Evolutionary conservation across 2,329 filamentous ascomycete species (phyloP).

Genomic region (Penicillium sp.): DNA sequence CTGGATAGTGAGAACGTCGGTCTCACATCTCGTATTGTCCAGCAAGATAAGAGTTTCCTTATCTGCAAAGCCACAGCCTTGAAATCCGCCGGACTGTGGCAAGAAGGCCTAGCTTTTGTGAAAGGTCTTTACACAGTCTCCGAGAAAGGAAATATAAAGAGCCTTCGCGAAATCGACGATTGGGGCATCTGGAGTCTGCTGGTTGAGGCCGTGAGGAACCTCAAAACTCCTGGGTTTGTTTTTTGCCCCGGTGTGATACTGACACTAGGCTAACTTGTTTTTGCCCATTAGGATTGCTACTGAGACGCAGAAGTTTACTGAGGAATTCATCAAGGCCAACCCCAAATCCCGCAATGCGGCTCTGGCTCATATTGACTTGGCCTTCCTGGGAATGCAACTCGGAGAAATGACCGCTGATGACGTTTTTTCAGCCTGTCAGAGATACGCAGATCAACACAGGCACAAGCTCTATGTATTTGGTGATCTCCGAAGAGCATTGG

Average conservation of each 20-base stretch:
- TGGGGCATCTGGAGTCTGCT: slow-evolving; percentile 46
- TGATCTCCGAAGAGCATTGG: slow-evolving; percentile 37
- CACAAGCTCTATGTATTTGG: slow-evolving; percentile 44
- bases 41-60: slow-evolving; percentile 43
- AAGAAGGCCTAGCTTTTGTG: slow-evolving; percentile 35
- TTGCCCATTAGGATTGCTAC: slow-evolving; percentile 25
- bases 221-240: slow-evolving; percentile 34
- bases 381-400: slow-evolving; percentile 23
- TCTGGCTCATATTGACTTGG: slow-evolving; percentile 35
- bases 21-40: slow-evolving; percentile 39
- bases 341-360: slow-evolving; percentile 42
- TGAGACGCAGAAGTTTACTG: slow-evolving; percentile 32
- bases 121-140: slow-evolving; percentile 35
- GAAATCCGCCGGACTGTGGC: slow-evolving; percentile 37
- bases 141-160: slow-evolving; percentile 24
- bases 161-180: slow-evolving; percentile 39
- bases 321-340: slow-evolving; percentile 29
- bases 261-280: background rate
- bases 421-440: slow-evolving; percentile 36
- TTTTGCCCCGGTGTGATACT: background rate
- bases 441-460: slow-evolving; percentile 40
- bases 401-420: slow-evolving; percentile 26
- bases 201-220: slow-evolving; percentile 30
- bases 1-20: slow-evolving; percentile 42
- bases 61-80: slow-evolving; percentile 37